Conservation (phyloP, 2,329 filamentous ascomycete genomes). For the Fusarium coffeatum region DNA sequence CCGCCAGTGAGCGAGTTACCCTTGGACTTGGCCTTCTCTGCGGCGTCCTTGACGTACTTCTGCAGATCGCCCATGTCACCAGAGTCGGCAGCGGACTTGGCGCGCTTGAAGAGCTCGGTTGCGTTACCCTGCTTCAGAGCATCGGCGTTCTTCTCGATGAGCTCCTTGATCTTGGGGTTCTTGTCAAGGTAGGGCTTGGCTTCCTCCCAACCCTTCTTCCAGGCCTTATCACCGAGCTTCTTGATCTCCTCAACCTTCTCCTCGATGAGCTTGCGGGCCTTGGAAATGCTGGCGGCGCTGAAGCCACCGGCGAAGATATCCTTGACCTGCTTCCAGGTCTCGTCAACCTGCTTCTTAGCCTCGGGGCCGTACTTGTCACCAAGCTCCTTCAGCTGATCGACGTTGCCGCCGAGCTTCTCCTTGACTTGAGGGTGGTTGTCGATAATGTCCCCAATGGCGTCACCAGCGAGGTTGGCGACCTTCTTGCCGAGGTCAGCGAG, state of each 20-base stretch:
- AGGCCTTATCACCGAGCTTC: constrained; percentile 77
- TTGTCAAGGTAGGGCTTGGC: constrained; percentile 79
- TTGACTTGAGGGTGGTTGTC: constrained; percentile 80
- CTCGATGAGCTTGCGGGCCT: constrained; percentile 71
- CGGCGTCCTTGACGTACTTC: constrained; percentile 50
- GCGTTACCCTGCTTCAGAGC: constrained; percentile 74
- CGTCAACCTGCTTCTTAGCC: constrained; percentile 79
- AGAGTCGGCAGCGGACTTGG: constrained; percentile 70
- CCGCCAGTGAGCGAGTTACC: constrained; percentile 53
- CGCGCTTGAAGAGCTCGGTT: constrained; percentile 70
- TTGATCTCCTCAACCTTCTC: constrained; percentile 76
- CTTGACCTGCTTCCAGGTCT: constrained; percentile 75
- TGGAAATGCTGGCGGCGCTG: constrained; percentile 62
- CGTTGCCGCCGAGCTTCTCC: constrained; percentile 75
- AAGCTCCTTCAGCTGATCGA: constrained; percentile 76
- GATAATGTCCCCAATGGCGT: constrained; percentile 72
- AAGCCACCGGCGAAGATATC: constrained; percentile 73
- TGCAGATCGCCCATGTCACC: constrained; percentile 65
- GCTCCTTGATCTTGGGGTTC: constrained; percentile 78
- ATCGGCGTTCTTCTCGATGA: constrained; percentile 77
- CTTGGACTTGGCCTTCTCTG: constrained; percentile 60
- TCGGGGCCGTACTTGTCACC: constrained; percentile 78
- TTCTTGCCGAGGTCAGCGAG: constrained; percentile 71
- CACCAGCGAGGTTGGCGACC: constrained; percentile 70
- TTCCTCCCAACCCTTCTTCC: constrained; percentile 77